Percentiles rank a stretch among this genome's conserved stretches.
Evolutionary conservation across 2,329 filamentous ascomycete genomes (phyloP).

Genomic region (Amesomyces nigricolor): DNA sequence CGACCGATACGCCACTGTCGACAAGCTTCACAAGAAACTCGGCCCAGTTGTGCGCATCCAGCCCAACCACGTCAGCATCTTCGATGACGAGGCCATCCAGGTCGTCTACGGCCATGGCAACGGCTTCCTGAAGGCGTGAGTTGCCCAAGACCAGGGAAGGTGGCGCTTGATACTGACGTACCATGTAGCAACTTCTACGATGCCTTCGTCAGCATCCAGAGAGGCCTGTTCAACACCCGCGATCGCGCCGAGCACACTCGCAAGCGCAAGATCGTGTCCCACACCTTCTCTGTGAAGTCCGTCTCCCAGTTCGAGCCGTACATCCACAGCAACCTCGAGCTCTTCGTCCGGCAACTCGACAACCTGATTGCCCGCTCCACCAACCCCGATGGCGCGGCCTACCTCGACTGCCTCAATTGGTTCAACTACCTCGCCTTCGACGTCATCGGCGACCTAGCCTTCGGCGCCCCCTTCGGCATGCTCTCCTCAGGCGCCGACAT

Average conservation of each 20-base stretch:
- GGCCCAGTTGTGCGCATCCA: conserved; percentile 79
- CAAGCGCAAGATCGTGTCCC: conserved; percentile 82
- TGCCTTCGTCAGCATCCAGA: conserved; percentile 79
- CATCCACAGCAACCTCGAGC: conserved; percentile 71
- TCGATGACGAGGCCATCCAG: conserved; percentile 71
- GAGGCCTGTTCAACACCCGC: conserved; percentile 85
- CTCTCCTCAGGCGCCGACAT: conserved; percentile 68
- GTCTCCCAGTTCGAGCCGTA: conserved; percentile 84
- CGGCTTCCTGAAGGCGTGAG: conserved; percentile 65
- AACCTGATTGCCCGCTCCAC: conserved; percentile 45
- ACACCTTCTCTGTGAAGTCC: conserved; percentile 79
- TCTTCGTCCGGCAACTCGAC: conserved; percentile 70
- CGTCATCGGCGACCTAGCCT: conserved; percentile 55
- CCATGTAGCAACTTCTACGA: conserved; percentile 72
- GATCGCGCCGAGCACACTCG: conserved; percentile 75
- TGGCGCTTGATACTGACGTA: not conserved
- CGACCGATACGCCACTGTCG: conserved; percentile 57
- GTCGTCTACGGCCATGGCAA: conserved; percentile 75
- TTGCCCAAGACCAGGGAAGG: conserved; percentile 9
- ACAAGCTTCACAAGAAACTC: conserved; percentile 66
- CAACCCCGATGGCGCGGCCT: conserved; percentile 48
- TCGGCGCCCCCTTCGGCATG: conserved; percentile 80
- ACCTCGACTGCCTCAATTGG: conserved; percentile 72
- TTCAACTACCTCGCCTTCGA: conserved; percentile 62
- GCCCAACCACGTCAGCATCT: conserved; percentile 77